Percentiles rank a stretch among this genome's conserved stretches.
Evolutionary conservation across 179 eudicot species (phyloP).

Genomic region (Actinidia arguta): DNA sequence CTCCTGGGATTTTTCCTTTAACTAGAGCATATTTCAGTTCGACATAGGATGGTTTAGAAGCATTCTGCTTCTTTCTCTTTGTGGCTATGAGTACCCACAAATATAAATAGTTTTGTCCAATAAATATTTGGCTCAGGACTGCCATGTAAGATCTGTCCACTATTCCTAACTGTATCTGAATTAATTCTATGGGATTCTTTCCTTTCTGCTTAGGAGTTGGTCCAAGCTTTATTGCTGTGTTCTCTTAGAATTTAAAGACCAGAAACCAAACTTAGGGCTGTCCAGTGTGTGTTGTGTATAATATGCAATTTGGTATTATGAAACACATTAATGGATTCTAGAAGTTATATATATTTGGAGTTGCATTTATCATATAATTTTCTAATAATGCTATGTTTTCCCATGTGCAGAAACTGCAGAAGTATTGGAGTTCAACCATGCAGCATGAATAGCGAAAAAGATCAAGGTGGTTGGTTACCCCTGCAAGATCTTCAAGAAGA

Average conservation of each 20-base stretch:
- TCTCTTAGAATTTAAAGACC: background rate
- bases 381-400: background rate
- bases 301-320: background rate
- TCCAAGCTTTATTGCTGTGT: background rate
- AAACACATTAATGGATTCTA: background rate
- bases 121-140: background rate
- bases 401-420: slow-evolving; percentile 71
- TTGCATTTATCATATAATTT: background rate
- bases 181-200: background rate
- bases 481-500: slow-evolving; percentile 92
- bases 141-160: background rate
- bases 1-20: background rate
- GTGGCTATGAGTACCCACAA: background rate
- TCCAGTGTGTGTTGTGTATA: background rate
- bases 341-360: background rate
- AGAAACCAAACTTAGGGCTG: background rate
- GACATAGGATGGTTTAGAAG: background rate
- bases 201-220: background rate
- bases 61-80: background rate
- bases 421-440: slow-evolving; percentile 87
- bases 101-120: background rate
- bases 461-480: slow-evolving; percentile 90
- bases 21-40: background rate
- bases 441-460: slow-evolving; percentile 86
- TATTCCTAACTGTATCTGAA: background rate